Base-by-base conservation (phyloP, 2,329 filamentous ascomycete species). In the Hansfordia pulvinata region DNA sequence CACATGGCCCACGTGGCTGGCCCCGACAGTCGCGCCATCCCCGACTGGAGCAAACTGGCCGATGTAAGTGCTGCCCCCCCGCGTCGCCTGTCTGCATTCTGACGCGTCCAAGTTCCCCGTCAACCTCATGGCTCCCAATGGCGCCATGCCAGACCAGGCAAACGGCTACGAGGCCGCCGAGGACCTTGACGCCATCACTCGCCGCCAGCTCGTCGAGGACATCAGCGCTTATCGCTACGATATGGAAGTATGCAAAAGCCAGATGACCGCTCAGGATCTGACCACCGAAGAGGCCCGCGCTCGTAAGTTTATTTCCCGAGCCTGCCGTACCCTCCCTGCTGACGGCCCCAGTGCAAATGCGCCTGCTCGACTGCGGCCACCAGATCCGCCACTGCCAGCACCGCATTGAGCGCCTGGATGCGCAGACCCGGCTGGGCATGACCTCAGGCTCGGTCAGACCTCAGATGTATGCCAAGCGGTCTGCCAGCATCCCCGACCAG, bases 321-420 rank as follows among this genome's bases (percentile, higher is more conserved):
- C n/a, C n/a, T n/a, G n/a, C n/a, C n/a, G n/a, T n/a, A n/a, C n/a
- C n/a, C n/a, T n/a, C n/a, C n/a, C n/a, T n/a, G n/a, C n/a, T n/a
- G n/a, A n/a, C n/a, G n/a, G n/a, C n/a, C n/a, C n/a, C n/a, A n/a
- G n/a, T 59, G 13, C 56, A 58, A 37, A 41, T 62, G 27, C 55
- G 58, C 11, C 40, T 47, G 6, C 38, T 62, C 8, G 58, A 62
- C 26, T 45, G 56, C 15, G 44, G 50, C 13, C 58, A 62, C 32
- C 54, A 59, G 34, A 55, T 61, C 24, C 56, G 58, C 4, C 42
- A 49, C 29, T 49, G 50, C 35, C 45, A 46, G 30, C 57, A 62
- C 35, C 50, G 52, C 14, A 52, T 58, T 21, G 50, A 60, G 35
- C 37, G 39, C 12, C 40, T 58, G 2, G 46, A 57, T 19, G 36